phyloP scores from a whole-genome alignment of 768 basidiomycete species.

The Trametes punicea region DNA sequence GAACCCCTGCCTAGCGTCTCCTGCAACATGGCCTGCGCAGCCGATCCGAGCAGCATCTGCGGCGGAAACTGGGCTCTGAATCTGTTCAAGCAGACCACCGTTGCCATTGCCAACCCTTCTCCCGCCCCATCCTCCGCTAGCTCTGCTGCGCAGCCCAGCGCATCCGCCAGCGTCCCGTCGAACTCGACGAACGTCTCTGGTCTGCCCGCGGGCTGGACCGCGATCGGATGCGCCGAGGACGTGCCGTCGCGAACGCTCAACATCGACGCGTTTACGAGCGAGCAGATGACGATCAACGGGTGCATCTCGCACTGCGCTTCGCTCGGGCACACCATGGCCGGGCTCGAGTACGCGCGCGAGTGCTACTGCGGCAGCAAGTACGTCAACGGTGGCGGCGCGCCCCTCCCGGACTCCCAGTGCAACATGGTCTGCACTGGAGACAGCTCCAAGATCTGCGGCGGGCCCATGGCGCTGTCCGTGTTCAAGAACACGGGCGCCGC shows the following conservation, averaged over 20 bases:
- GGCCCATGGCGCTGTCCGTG: slow-evolving; percentile 16
- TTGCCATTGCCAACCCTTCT: background rate
- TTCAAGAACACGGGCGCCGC: slow-evolving; percentile 7
- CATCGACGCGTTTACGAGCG: slow-evolving; percentile 15
- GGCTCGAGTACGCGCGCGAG: slow-evolving; percentile 22
- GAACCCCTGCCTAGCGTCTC: slow-evolving; percentile 3
- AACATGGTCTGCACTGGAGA: slow-evolving; percentile 18
- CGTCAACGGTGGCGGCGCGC: slow-evolving; percentile 17
- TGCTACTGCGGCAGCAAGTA: slow-evolving; percentile 19
- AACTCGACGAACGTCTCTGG: slow-evolving; percentile 13
- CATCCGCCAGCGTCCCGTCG: background rate
- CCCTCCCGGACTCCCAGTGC: slow-evolving; percentile 11
- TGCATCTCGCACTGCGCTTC: slow-evolving; percentile 16
- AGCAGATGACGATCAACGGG: slow-evolving; percentile 13
- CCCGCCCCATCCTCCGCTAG: slow-evolving; percentile 5
- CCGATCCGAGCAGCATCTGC: slow-evolving; percentile 9
- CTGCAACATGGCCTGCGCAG: slow-evolving; percentile 23
- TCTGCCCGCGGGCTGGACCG: slow-evolving; percentile 13
- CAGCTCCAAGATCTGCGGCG: slow-evolving; percentile 10
- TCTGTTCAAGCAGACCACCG: slow-evolving; percentile 10
- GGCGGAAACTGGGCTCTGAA: slow-evolving; percentile 23
- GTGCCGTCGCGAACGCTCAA: slow-evolving; percentile 14
- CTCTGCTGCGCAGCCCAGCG: background rate
- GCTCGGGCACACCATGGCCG: slow-evolving; percentile 13
- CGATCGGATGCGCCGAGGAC: slow-evolving; percentile 15